phyloP scores from a whole-genome alignment of 106 monocot species.

The Apostasia ramifera region DNA sequence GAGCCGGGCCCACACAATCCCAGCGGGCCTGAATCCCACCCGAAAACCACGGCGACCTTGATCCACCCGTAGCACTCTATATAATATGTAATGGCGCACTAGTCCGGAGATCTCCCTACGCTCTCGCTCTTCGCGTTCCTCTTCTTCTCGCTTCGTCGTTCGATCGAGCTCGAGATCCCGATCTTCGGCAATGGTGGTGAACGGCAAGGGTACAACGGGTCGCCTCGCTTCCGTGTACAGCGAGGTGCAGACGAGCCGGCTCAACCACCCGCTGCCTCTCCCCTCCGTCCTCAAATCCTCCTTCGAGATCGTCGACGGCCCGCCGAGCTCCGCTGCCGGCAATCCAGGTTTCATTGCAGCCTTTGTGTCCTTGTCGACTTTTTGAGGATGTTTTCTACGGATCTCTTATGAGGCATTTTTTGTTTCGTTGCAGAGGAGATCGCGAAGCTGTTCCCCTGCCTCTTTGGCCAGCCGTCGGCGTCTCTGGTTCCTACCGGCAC shows the following conservation, averaged over 20 bases:
- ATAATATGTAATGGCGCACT: no score
- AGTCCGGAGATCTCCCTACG: neutral
- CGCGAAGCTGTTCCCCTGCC: conserved; percentile 73
- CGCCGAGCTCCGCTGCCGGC: conserved; percentile 65
- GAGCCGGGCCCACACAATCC: no score
- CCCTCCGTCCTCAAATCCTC: conserved; percentile 56
- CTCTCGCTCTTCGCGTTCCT: neutral
- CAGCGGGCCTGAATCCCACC: neutral
- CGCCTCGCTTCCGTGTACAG: conserved; percentile 65
- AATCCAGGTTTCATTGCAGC: conserved; percentile 36
- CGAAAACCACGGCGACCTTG: neutral
- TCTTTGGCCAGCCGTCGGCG: conserved; percentile 94
- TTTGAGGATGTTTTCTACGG: neutral
- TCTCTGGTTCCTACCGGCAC: conserved; percentile 47
- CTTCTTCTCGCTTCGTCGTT: neutral
- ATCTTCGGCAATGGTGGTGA: conserved; percentile 2
- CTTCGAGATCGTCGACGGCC: conserved; percentile 60
- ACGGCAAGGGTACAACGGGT: conserved; percentile 26
- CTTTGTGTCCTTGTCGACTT: neutral
- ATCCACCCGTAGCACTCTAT: no score
- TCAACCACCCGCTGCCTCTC: conserved; percentile 62
- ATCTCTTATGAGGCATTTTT: neutral
- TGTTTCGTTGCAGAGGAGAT: conserved; percentile 72
- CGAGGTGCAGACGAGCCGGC: conserved; percentile 77
- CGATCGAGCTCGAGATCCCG: neutral